Evolutionary conservation across 306 rosid species (phyloP).

Genomic region (Pyrus pyrifolia): DNA sequence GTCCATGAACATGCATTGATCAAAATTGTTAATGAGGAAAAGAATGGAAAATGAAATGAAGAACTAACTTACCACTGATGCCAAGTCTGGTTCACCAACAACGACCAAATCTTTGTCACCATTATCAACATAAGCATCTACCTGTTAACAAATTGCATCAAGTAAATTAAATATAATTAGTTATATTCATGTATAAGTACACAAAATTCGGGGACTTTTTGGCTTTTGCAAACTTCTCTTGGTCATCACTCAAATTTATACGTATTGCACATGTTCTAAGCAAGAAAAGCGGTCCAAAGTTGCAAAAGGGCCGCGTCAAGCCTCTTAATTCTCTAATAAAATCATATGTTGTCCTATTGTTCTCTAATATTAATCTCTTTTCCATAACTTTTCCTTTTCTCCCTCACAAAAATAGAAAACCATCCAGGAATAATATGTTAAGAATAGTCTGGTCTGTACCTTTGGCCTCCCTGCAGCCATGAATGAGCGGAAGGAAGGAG

Average conservation of each 20-base stretch:
- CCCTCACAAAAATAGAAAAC: constrained; percentile 4
- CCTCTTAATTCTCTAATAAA: neutral
- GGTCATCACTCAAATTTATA: neutral
- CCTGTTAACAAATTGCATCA: constrained; percentile 37
- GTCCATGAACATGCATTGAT: neutral
- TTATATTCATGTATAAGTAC: neutral
- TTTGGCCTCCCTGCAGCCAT: constrained; percentile 56
- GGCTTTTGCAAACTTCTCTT: neutral
- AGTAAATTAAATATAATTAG: constrained; percentile 15
- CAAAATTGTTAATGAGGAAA: neutral
- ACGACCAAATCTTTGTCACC: constrained; percentile 36
- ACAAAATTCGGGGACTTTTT: neutral
- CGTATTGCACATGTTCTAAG: constrained; percentile 16
- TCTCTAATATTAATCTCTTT: neutral
- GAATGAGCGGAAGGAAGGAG: constrained; percentile 70
- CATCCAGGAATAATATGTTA: neutral
- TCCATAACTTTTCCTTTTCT: constrained; percentile 7
- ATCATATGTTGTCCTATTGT: neutral
- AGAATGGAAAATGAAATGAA: neutral
- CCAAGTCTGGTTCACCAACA: constrained; percentile 28
- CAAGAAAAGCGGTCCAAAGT: neutral
- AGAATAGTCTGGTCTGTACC: constrained; percentile 32
- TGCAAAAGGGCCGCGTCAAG: constrained; percentile 3
- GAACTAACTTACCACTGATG: constrained; percentile 41
- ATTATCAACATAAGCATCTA: constrained; percentile 40